Percentiles rank a stretch among this genome's conserved stretches.
Evolutionary conservation across 768 basidiomycete genomes (phyloP).

Genomic region (Russula abietina): DNA sequence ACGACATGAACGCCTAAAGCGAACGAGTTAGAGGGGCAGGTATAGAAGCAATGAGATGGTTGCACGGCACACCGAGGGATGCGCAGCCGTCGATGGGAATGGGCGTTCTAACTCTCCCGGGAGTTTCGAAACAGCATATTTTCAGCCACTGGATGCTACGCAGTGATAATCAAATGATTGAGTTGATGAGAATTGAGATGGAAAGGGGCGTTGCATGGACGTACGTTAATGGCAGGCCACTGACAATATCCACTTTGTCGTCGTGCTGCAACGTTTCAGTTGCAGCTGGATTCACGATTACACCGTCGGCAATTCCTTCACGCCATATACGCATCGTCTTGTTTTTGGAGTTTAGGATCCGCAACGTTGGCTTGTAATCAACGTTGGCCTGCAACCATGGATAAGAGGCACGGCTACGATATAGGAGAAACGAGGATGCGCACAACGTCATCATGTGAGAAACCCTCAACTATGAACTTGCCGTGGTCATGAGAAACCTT

Average conservation of each 20-base stretch:
- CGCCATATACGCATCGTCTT: constrained; percentile 43
- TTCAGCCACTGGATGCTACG: constrained; percentile 29
- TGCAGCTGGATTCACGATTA: constrained; percentile 36
- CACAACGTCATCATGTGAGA: constrained; percentile 50
- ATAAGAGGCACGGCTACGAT: background rate
- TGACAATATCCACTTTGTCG: constrained; percentile 46
- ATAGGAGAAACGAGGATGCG: constrained; percentile 28
- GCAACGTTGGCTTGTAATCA: constrained; percentile 41
- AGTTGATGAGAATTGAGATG: background rate
- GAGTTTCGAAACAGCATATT: constrained; percentile 25
- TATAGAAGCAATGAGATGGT: background rate
- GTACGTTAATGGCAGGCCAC: constrained; percentile 42
- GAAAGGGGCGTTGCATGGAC: constrained; percentile 26
- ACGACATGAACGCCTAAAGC: constrained; percentile 51
- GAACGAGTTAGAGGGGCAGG: background rate
- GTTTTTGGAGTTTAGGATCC: constrained; percentile 43
- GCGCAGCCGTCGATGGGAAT: constrained; percentile 29
- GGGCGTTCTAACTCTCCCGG: constrained; percentile 27
- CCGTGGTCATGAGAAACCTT: constrained; percentile 62
- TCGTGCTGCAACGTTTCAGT: constrained; percentile 46
- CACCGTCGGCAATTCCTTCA: constrained; percentile 27
- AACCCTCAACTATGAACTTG: constrained; percentile 49
- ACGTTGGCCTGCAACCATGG: constrained; percentile 42
- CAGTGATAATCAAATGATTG: constrained; percentile 4
- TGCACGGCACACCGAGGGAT: constrained; percentile 43